Percentiles rank a stretch among this genome's conserved stretches.
Evolutionary conservation across 176 grass and related monocot genomes (phyloP).

Genomic region (barley (Hordeum vulgare)): MorexV3_pseudomolecules_assembly NC_058521.1:135501612-135502111

Average conservation of each 20-base stretch:
- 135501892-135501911: slow-evolving; percentile 14
- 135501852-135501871: slow-evolving; percentile 5
- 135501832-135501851: slow-evolving; percentile 12
- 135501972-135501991: not conserved
- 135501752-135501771: not conserved
- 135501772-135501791: not conserved
- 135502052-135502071: not conserved
- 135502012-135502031: not conserved
- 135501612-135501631: slow-evolving; percentile 95
- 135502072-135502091: slow-evolving; percentile 16
- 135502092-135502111: slow-evolving; percentile 16
- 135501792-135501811: not conserved
- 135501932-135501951: not conserved
- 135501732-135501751: not conserved
- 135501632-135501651: slow-evolving; percentile 65
- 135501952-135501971: not conserved
- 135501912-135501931: not conserved
- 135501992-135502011: not conserved
- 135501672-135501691: slow-evolving; percentile 8
- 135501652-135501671: slow-evolving; percentile 78
- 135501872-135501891: slow-evolving; percentile 3
- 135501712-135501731: slow-evolving; percentile 13
- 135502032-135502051: not conserved
- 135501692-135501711: slow-evolving; percentile 1
- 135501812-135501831: not conserved